Conservation (phyloP, 2,329 filamentous ascomycete genomes). For the Trichoderma hamatum region DNA sequence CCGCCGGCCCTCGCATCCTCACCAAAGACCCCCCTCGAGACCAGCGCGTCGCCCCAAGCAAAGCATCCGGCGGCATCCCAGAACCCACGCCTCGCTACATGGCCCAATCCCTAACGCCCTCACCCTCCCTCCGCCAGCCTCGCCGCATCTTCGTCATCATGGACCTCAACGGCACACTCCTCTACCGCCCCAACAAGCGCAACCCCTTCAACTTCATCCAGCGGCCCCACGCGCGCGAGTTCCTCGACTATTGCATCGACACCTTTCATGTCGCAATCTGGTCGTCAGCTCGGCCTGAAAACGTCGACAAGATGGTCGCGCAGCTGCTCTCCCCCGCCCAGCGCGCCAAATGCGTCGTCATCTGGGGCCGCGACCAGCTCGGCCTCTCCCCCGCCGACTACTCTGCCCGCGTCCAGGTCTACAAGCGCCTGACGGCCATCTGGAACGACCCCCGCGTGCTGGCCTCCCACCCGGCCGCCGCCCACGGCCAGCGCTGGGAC, state of each 20-base stretch:
- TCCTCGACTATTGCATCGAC: slow-evolving; percentile 73
- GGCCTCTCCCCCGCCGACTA: slow-evolving; percentile 68
- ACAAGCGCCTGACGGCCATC: slow-evolving; percentile 77
- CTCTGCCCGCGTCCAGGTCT: slow-evolving; percentile 74
- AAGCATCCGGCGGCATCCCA: slow-evolving; percentile 61
- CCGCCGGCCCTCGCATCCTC: background rate
- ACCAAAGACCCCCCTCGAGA: slow-evolving; percentile 6
- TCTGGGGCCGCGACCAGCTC: slow-evolving; percentile 80
- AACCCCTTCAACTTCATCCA: slow-evolving; percentile 57
- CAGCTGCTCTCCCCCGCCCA: slow-evolving; percentile 63
- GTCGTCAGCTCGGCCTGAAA: slow-evolving; percentile 79
- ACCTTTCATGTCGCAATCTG: slow-evolving; percentile 84
- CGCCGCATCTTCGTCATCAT: slow-evolving; percentile 78
- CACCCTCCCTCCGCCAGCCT: slow-evolving; percentile 48
- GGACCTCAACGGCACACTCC: slow-evolving; percentile 90
- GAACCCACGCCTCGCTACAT: slow-evolving; percentile 64
- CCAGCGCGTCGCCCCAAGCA: slow-evolving; percentile 37
- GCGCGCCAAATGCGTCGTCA: slow-evolving; percentile 60
- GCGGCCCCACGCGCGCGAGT: slow-evolving; percentile 68
- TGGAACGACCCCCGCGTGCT: slow-evolving; percentile 62
- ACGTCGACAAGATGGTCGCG: slow-evolving; percentile 69
- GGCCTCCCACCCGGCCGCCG: slow-evolving; percentile 48
- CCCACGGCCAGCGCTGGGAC: slow-evolving; percentile 60
- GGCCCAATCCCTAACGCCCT: slow-evolving; percentile 50
- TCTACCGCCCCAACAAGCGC: slow-evolving; percentile 65